Percentiles rank a stretch among this genome's conserved stretches.
Conservation (phyloP, 768 basidiomycete species). For the Boletus rubropictus region DNA sequence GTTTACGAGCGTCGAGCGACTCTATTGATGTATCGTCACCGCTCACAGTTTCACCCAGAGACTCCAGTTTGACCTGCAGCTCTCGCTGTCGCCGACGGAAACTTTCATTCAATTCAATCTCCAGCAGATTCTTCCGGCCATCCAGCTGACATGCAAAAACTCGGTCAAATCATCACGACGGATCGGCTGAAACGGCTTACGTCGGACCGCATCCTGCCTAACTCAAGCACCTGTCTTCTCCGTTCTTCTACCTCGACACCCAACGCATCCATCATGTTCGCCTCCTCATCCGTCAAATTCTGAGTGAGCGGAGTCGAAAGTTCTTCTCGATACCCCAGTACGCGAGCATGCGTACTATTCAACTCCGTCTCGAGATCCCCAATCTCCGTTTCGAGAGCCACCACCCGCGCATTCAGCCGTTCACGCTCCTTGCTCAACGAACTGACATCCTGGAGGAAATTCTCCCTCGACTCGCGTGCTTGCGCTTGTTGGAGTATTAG, state of each 20-base stretch:
- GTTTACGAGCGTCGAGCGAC: conserved; percentile 59
- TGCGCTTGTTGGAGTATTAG: conserved; percentile 64
- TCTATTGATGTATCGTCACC: conserved; percentile 55
- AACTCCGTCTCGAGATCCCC: conserved; percentile 73
- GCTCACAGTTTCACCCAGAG: conserved; percentile 55
- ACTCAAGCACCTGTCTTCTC: conserved; percentile 63
- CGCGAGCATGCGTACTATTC: conserved; percentile 52
- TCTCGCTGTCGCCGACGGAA: conserved; percentile 77
- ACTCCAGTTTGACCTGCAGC: conserved; percentile 67
- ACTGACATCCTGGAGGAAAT: conserved; percentile 56
- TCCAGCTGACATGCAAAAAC: conserved; percentile 38
- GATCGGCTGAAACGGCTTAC: conserved; percentile 36
- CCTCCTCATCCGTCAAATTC: conserved; percentile 70
- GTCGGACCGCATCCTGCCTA: conserved; percentile 64
- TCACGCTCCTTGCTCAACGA: conserved; percentile 66
- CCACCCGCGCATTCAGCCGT: conserved; percentile 52
- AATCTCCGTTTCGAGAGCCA: conserved; percentile 58
- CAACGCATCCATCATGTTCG: conserved; percentile 55
- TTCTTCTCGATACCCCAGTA: conserved; percentile 63
- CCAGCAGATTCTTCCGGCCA: conserved; percentile 70
- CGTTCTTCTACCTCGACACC: conserved; percentile 72
- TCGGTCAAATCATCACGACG: background rate
- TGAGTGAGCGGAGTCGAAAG: conserved; percentile 68
- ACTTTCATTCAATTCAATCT: conserved; percentile 91
- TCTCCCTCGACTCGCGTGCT: conserved; percentile 61